Evolutionary conservation across 1,284 basidiomycete genomes (phyloP).

Genomic region (Apiotrichum montevideense): DNA sequence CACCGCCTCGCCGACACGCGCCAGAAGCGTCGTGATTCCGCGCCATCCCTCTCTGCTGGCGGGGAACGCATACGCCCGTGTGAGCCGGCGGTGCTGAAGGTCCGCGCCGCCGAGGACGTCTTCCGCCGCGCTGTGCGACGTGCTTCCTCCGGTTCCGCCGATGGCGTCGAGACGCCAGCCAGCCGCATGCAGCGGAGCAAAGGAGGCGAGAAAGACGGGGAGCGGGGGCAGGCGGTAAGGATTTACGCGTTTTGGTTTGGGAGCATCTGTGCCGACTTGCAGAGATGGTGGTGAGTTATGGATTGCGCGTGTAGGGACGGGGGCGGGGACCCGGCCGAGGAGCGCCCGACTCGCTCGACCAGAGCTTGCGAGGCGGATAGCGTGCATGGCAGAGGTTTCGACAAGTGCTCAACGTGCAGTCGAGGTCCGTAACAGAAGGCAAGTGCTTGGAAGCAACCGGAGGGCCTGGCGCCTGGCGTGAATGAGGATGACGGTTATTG

Average conservation of each 20-base stretch:
- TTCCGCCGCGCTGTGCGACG: not conserved
- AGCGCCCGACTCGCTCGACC: too few relatives aligned
- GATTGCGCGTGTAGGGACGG: too few relatives aligned
- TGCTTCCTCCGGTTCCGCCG: not conserved
- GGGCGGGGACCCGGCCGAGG: too few relatives aligned
- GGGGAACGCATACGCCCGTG: conserved; percentile 27
- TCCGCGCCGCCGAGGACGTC: conserved; percentile 15
- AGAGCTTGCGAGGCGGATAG: too few relatives aligned
- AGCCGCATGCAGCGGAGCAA: conserved; percentile 31
- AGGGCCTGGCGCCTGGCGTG: too few relatives aligned
- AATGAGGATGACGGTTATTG: too few relatives aligned
- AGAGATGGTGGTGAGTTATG: too few relatives aligned
- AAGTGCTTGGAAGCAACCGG: too few relatives aligned
- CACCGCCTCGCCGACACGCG: conserved; percentile 13
- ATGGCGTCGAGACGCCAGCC: conserved; percentile 33
- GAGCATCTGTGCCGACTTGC: too few relatives aligned
- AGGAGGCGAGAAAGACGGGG: conserved; percentile 24
- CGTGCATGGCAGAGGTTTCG: too few relatives aligned
- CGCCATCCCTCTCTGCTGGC: conserved; percentile 29
- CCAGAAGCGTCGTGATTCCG: conserved; percentile 14
- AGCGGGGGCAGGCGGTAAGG: conserved; percentile 35
- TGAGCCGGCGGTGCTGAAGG: conserved; percentile 29
- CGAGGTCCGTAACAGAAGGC: too few relatives aligned
- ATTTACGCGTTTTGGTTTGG: conserved; percentile 4
- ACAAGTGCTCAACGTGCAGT: too few relatives aligned